Conservation (phyloP, 345 rosid genomes). For the Linum lewisii region DNA sequence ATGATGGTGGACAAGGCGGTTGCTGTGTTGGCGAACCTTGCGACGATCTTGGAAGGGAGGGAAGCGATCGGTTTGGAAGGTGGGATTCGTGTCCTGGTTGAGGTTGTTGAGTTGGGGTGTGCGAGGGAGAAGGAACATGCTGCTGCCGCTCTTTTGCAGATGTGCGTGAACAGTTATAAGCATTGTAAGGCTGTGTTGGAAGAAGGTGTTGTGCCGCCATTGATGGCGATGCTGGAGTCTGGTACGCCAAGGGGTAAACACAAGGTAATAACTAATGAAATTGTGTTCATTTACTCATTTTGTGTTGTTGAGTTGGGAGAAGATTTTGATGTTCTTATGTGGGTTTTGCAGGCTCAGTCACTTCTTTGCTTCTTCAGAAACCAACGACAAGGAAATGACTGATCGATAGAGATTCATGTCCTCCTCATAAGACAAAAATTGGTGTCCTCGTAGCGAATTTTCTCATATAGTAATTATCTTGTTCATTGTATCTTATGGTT, state of each 20-base stretch:
- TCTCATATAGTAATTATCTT: too few species aligned
- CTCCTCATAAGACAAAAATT: too few species aligned
- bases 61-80: conserved; percentile 59
- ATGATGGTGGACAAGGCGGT: conserved; percentile 95
- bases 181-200: conserved; percentile 60
- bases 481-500: too few species aligned
- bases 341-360: conserved; percentile 61
- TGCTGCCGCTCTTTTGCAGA: conserved; percentile 80
- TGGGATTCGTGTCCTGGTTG: conserved; percentile 73
- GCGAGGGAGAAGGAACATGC: conserved; percentile 90
- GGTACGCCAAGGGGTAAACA: conserved; percentile 90
- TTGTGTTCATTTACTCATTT: not conserved
- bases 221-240: conserved; percentile 73
- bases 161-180: conserved; percentile 47
- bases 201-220: conserved; percentile 92
- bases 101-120: conserved; percentile 91
- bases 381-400: conserved; percentile 68
- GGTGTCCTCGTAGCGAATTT: too few species aligned
- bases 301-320: not conserved
- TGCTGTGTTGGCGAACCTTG: conserved; percentile 83
- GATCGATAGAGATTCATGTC: conserved; percentile 21
- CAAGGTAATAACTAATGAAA: conserved; percentile 73
- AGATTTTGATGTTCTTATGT: not conserved
- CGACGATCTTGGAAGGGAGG: conserved; percentile 71
- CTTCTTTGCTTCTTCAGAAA: conserved; percentile 66